Evolutionary conservation across 768 basidiomycete species (phyloP).

Genomic region (Leccinum subtestaceum): DNA sequence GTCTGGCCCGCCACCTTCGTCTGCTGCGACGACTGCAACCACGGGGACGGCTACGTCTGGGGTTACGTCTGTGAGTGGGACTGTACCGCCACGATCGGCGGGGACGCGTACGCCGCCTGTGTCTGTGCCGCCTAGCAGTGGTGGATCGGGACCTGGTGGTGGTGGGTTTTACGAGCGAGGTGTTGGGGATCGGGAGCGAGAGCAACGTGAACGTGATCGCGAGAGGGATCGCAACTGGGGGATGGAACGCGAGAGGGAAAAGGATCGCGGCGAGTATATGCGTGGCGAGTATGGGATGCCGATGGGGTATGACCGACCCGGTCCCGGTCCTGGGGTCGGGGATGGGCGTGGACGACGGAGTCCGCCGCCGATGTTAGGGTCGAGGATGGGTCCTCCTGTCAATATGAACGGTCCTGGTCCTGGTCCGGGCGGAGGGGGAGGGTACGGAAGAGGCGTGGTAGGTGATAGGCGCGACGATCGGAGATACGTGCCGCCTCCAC

Average conservation of each 20-base stretch:
- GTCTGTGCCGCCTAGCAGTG: slow-evolving; percentile 22
- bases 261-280: slow-evolving; percentile 39
- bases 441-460: slow-evolving; percentile 18
- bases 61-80: slow-evolving; percentile 2
- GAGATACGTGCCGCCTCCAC: slow-evolving; percentile 35
- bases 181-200: not conserved
- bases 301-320: slow-evolving; percentile 35
- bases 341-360: slow-evolving; percentile 26
- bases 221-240: slow-evolving; percentile 13
- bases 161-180: slow-evolving; percentile 34
- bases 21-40: slow-evolving; percentile 9
- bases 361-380: slow-evolving; percentile 24
- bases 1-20: slow-evolving; percentile 21
- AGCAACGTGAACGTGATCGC: not conserved
- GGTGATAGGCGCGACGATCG: slow-evolving; percentile 35
- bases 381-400: slow-evolving; percentile 9
- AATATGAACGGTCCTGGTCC: slow-evolving; percentile 5
- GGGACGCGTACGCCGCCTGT: slow-evolving; percentile 22
- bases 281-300: slow-evolving; percentile 26
- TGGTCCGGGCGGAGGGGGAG: not conserved
- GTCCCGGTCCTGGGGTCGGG: not conserved
- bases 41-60: not conserved
- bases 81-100: slow-evolving; percentile 3
- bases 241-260: slow-evolving; percentile 17
- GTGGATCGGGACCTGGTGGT: slow-evolving; percentile 6